A percentile compares a stretch with the other conserved stretches of the same genome.
phyloP scores from a whole-genome alignment of 2,329 filamentous ascomycete genomes.

The Stachybotrys chartarum region DNA sequence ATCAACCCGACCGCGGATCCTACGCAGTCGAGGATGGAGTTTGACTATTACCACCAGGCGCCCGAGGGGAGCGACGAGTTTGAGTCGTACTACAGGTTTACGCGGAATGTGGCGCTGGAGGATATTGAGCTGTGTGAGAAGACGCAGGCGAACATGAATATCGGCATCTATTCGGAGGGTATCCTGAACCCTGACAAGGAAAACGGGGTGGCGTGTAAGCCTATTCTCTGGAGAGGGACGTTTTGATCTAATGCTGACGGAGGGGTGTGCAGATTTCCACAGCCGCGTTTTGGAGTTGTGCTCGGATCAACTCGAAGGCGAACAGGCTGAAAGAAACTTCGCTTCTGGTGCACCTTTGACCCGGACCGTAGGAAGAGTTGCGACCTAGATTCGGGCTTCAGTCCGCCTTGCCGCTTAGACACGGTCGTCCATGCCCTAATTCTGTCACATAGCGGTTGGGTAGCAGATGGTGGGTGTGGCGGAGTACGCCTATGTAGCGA shows the following conservation, averaged over 20 bases:
- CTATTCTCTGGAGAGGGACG: not conserved
- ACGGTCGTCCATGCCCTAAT: too few relatives aligned
- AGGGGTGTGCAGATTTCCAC: not conserved
- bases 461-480: too few relatives aligned
- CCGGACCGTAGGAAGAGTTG: too few relatives aligned
- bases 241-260: not conserved
- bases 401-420: too few relatives aligned
- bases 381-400: too few relatives aligned
- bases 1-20: constrained; percentile 44
- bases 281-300: not conserved
- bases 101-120: constrained; percentile 47
- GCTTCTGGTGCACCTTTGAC: not conserved
- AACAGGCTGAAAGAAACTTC: not conserved
- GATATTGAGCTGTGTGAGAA: constrained; percentile 51
- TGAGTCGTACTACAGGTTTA: constrained; percentile 48
- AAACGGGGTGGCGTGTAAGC: constrained; percentile 34
- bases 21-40: constrained; percentile 46
- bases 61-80: constrained; percentile 39
- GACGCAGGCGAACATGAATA: constrained; percentile 45
- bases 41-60: constrained; percentile 49
- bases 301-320: not conserved
- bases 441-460: too few relatives aligned
- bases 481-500: too few relatives aligned
- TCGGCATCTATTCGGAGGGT: constrained; percentile 46
- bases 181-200: constrained; percentile 49